Base-by-base conservation (phyloP, 2,329 filamentous ascomycete genomes). In the Fusarium verrucosum region DNA sequence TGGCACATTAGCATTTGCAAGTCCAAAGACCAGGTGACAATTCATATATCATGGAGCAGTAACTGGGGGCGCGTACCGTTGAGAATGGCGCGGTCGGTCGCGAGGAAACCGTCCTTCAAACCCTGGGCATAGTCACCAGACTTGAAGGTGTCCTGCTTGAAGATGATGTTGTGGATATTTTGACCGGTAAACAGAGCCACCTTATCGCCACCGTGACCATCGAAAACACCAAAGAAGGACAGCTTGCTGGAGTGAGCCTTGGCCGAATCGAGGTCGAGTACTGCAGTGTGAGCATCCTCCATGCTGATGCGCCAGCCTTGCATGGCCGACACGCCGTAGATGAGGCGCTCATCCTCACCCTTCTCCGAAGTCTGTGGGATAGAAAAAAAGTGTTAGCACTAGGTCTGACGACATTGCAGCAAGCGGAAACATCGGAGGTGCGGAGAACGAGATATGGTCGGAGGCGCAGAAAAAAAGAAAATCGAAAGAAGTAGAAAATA, bases 221-320 rank as follows among this genome's bases (percentile, higher is more conserved):
- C 95, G 76, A 96, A 99, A 68, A 99, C 95, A 73, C 94, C 95
- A 75, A 99, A 99, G 82, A 97, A 98, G 70, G 93, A 93, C 74
- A 98, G 84, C 75, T 91, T 89, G 72, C 89, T 87, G 72, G 89
- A 82, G 71, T 89, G 85, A 47, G 87, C 87, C 71, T 89, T 85
- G 68, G 87, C 82, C 23, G 87, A 83, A 59, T 77, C 76, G 57
- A 98, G 87, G 79, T 98, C 92, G 76, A 99, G 90, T 49, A 98
- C 82, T 53, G 91, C 87, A 62, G 92, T 92, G 81, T 99, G 95
- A 66, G 95, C 89, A 78, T 99, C 95, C 79, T 99, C 95, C 95
- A 99, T 99, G 83, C 92, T 97, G 82, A 99, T 98, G 82, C 95
- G 91, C 95, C 95, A 99, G 83, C 95, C 95, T 81, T 99, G 95